These are phyloP conservation scores for Hyphodiscus hymeniophilus DNA, from an alignment of 495 filamentous ascomycete species.

Conservation along the genomic window DNA sequence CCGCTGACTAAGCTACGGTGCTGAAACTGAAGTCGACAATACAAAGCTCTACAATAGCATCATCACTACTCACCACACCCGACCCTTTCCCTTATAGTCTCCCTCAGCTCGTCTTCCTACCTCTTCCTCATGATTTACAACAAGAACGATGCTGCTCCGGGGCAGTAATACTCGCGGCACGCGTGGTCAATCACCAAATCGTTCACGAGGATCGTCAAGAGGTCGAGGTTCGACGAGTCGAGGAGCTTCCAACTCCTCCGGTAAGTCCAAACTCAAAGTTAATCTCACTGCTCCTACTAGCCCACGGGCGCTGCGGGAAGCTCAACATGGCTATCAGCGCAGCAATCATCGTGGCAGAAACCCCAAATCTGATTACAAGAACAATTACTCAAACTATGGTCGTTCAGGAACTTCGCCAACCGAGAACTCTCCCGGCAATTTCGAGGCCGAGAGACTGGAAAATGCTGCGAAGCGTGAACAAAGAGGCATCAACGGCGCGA, in stretches of 20 bases:
- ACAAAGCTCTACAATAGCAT: slow-evolving; percentile 12
- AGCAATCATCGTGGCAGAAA: slow-evolving; percentile 3
- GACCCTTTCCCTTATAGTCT: not conserved
- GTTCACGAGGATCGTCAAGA: slow-evolving; percentile 20
- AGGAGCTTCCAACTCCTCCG: slow-evolving; percentile 22
- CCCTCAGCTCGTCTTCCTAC: slow-evolving; percentile 16
- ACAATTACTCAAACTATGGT: slow-evolving; percentile 8
- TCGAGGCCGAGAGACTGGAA: slow-evolving; percentile 19
- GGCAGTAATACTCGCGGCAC: slow-evolving; percentile 12
- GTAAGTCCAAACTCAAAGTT: slow-evolving; percentile 14
- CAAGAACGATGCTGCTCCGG: slow-evolving; percentile 18
- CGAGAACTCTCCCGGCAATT: slow-evolving; percentile 8
- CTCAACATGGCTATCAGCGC: slow-evolving; percentile 2
- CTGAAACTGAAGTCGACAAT: slow-evolving; percentile 3
- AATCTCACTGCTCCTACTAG: slow-evolving; percentile 1
- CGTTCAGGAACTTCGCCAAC: slow-evolving; percentile 3
- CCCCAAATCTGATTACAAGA: slow-evolving; percentile 8
- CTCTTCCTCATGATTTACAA: slow-evolving; percentile 18
- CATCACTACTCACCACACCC: not conserved
- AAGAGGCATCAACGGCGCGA: slow-evolving; percentile 10
- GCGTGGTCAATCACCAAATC: slow-evolving; percentile 13
- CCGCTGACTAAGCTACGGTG: too few relatives aligned
- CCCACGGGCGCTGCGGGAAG: slow-evolving; percentile 3
- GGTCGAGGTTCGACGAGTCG: slow-evolving; percentile 19
- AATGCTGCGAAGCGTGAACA: slow-evolving; percentile 23